Conservation (phyloP, 495 filamentous ascomycete genomes). For the Acidomyces sp. region DNA sequence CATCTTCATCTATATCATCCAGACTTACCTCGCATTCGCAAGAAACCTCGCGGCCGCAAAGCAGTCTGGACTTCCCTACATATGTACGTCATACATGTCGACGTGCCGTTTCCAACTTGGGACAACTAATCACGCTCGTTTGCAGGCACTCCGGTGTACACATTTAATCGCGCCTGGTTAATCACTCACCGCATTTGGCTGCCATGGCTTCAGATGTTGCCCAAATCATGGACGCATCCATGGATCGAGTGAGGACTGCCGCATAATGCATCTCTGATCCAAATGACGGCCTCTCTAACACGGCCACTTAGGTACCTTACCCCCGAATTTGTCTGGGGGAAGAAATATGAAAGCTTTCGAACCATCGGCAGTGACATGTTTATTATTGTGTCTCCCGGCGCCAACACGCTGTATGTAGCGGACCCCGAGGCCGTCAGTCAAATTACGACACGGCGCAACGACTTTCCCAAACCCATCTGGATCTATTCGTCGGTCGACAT, state of each 20-base stretch:
- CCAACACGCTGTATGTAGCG: constrained; percentile 36
- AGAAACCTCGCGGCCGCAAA: constrained; percentile 28
- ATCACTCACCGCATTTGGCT: constrained; percentile 36
- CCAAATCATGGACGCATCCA: constrained; percentile 32
- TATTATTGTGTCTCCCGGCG: constrained; percentile 39
- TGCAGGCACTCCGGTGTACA: constrained; percentile 21
- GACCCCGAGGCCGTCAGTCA: constrained; percentile 47
- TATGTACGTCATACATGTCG: constrained; percentile 3
- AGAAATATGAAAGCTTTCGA: constrained; percentile 32
- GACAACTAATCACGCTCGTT: neutral
- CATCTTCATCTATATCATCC: constrained; percentile 11
- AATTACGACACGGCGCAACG: constrained; percentile 45
- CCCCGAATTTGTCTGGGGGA: constrained; percentile 32
- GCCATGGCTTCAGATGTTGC: constrained; percentile 37
- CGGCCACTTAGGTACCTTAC: constrained; percentile 20
- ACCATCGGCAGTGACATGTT: constrained; percentile 38
- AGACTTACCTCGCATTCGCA: constrained; percentile 20
- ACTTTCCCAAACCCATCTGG: constrained; percentile 53
- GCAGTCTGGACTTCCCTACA: constrained; percentile 28
- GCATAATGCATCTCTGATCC: neutral
- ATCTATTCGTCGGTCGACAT: constrained; percentile 44
- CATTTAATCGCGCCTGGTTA: constrained; percentile 36
- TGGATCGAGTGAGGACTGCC: constrained; percentile 33
- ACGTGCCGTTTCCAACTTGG: too few species aligned
- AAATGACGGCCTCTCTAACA: neutral